phyloP scores from a whole-genome alignment of 2,329 filamentous ascomycete species.

The Colletotrichum australisinense region DNA sequence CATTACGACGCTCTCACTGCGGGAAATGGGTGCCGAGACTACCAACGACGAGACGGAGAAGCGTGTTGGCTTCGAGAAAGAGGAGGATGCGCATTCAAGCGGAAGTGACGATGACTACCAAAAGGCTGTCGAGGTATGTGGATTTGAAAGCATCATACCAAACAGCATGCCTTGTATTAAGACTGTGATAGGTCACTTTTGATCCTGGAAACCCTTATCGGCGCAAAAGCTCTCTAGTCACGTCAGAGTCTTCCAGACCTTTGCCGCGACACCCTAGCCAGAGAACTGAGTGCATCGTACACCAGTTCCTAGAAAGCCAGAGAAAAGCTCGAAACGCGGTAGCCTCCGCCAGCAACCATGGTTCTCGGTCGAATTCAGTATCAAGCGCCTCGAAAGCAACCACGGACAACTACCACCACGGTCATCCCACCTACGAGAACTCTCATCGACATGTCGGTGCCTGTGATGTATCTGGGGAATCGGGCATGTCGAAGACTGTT shows the following conservation, averaged over 20 bases:
- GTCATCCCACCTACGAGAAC: constrained; percentile 43
- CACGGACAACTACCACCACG: constrained; percentile 39
- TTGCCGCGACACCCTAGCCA: constrained; percentile 47
- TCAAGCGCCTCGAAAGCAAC: constrained; percentile 28
- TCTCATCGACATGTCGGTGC: constrained; percentile 24
- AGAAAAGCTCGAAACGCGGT: constrained; percentile 46
- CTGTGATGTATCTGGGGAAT: constrained; percentile 41
- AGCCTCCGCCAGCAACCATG: constrained; percentile 40
- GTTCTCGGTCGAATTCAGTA: constrained; percentile 34
- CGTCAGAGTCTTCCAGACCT: constrained; percentile 56
- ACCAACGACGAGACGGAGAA: constrained; percentile 37
- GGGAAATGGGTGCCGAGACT: constrained; percentile 7
- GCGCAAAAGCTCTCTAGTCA: constrained; percentile 74
- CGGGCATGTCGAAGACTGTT: constrained; percentile 43
- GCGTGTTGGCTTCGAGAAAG: constrained; percentile 42
- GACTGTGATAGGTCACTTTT: constrained; percentile 66
- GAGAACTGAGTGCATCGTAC: constrained; percentile 72
- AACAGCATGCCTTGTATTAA: background rate
- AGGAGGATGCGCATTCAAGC: constrained; percentile 54
- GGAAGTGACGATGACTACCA: constrained; percentile 63
- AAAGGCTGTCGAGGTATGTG: constrained; percentile 61
- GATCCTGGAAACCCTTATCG: constrained; percentile 70
- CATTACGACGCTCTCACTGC: background rate
- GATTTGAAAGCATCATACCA: background rate
- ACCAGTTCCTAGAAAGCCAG: constrained; percentile 72